Percentiles rank a stretch among this genome's conserved stretches.
phyloP scores from a whole-genome alignment of 176 grass and related monocot species.

The Eleusine coracana region DNA sequence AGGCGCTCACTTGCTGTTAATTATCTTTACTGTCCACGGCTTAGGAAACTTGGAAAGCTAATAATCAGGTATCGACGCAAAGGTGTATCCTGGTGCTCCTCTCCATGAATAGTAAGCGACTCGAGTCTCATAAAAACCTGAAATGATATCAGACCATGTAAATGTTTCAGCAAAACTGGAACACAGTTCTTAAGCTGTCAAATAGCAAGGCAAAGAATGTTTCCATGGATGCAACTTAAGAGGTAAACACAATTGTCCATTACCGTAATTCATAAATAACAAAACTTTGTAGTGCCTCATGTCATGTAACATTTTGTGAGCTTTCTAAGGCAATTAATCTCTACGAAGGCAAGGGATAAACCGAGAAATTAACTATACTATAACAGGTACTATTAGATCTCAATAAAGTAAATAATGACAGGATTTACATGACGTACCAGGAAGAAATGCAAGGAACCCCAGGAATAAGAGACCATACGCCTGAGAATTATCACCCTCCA shows the following conservation, averaged over 20 bases:
- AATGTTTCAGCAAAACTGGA: background rate
- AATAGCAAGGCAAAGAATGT: constrained; percentile 6
- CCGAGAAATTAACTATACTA: background rate
- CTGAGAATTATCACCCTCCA: constrained; percentile 85
- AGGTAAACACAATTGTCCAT: constrained; percentile 7
- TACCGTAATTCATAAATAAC: background rate
- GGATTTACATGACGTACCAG: constrained; percentile 64
- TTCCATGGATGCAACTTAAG: background rate
- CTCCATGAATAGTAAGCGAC: constrained; percentile 97
- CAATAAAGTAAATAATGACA: background rate
- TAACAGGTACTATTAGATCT: background rate
- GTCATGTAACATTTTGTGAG: background rate
- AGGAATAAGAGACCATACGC: constrained; percentile 82
- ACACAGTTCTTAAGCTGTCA: background rate
- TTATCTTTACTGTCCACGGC: background rate
- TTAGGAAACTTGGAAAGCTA: constrained; percentile 28
- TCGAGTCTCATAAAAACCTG: constrained; percentile 91
- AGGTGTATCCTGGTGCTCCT: constrained; percentile 82
- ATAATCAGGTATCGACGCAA: constrained; percentile 86
- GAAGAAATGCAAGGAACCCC: constrained; percentile 90
- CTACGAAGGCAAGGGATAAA: background rate
- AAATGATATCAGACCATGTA: constrained; percentile 9
- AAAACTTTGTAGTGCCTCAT: background rate
- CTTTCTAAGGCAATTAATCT: constrained; percentile 6
- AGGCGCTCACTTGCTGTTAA: background rate